Conservation (phyloP, 1,139 yeast species). For the Blastobotrys serpentis region DNA sequence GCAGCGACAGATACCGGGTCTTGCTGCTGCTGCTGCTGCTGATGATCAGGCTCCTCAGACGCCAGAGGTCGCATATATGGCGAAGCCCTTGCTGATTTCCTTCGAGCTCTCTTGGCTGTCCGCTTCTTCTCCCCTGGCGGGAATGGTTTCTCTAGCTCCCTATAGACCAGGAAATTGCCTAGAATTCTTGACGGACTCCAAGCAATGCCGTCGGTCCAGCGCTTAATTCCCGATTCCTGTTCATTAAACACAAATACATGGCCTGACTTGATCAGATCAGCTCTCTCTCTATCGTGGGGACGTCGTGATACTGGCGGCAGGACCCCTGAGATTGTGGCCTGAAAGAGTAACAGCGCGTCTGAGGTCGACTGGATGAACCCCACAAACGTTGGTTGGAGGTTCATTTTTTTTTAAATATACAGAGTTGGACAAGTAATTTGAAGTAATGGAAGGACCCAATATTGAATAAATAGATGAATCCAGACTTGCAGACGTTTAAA, state of each 20-base stretch:
- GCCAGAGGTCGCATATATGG: conserved; percentile 10
- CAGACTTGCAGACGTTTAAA: no score
- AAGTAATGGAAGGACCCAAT: no score
- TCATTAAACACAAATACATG: conserved; percentile 83
- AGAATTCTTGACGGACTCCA: conserved; percentile 91
- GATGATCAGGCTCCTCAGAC: conserved; percentile 1
- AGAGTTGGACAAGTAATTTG: no score
- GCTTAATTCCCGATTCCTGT: conserved; percentile 74
- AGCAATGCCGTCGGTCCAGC: conserved; percentile 93
- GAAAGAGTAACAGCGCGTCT: conserved; percentile 81
- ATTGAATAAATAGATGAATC: no score
- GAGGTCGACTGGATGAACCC: conserved; percentile 81
- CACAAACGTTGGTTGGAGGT: conserved; percentile 57
- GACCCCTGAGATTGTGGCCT: conserved; percentile 64
- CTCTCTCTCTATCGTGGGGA: conserved; percentile 78
- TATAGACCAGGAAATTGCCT: conserved; percentile 78
- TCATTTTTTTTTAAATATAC: conserved; percentile 21
- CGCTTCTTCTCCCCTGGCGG: conserved; percentile 43
- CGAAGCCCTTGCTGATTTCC: conserved; percentile 23
- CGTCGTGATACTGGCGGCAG: conserved; percentile 70
- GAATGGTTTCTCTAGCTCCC: conserved; percentile 67
- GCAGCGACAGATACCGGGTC: conserved; percentile 8
- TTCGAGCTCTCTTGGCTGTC: conserved; percentile 34
- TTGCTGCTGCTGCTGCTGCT: conserved; percentile 4
- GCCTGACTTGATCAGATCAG: conserved; percentile 66